Percentiles rank a stretch among this genome's conserved stretches.
Evolutionary conservation across 2,329 filamentous ascomycete genomes (phyloP).

Genomic region (Cladosporium sp.): DNA sequence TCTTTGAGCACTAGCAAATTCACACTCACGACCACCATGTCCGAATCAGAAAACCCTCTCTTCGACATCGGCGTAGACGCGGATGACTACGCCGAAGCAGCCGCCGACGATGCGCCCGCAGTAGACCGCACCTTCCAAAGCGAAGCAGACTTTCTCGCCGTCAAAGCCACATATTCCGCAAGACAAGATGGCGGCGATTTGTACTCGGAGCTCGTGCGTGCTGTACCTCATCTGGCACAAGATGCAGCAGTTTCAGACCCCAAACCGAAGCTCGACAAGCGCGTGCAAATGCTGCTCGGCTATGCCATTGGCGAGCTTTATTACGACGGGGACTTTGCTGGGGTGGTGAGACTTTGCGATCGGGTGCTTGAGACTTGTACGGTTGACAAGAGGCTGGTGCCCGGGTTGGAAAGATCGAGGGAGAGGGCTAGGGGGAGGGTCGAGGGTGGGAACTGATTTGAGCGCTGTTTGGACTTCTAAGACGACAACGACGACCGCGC

Average conservation of each 20-base stretch:
- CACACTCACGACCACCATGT: not conserved
- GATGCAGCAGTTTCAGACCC: not conserved
- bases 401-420: conserved; percentile 30
- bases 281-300: conserved; percentile 40
- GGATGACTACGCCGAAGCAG: conserved; percentile 36
- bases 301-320: conserved; percentile 61
- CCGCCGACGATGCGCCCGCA: conserved; percentile 26
- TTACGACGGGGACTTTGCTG: conserved; percentile 35
- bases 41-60: conserved; percentile 15
- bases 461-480: not conserved
- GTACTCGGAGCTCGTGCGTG: conserved; percentile 23
- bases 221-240: conserved; percentile 23
- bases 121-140: conserved; percentile 36
- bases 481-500: not conserved
- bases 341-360: conserved; percentile 11
- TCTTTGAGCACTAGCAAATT: not conserved
- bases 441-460: not conserved
- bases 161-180: conserved; percentile 34
- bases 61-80: conserved; percentile 35
- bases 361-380: conserved; percentile 26
- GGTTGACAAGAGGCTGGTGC: conserved; percentile 27
- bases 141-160: conserved; percentile 33
- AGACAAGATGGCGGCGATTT: conserved; percentile 34
- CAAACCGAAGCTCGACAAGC: conserved; percentile 32
- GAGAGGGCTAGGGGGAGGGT: conserved; percentile 25